phyloP scores from a whole-genome alignment of 129 eudicot species.

The Escallonia herrerae region DNA sequence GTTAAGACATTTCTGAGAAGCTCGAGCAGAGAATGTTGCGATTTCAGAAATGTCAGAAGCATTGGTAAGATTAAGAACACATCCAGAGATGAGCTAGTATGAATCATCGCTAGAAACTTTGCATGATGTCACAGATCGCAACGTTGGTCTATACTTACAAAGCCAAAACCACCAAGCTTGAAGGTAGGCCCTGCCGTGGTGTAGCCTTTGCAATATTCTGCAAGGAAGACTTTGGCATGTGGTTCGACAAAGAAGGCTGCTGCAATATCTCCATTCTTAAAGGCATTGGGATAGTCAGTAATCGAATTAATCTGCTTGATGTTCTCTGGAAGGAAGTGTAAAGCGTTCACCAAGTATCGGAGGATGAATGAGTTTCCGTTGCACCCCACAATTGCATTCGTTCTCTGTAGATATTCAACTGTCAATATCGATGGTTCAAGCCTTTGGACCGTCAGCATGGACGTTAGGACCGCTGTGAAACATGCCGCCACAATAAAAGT shows the following conservation, averaged over 20 bases:
- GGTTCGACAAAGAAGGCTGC: conserved; percentile 57
- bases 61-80: neutral
- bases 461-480: conserved; percentile 50
- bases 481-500: conserved; percentile 39
- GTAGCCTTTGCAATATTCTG: conserved; percentile 39
- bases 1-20: neutral
- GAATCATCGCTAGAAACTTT: neutral
- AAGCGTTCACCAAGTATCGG: conserved; percentile 33
- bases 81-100: neutral
- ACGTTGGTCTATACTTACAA: conserved; percentile 21
- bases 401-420: conserved; percentile 25
- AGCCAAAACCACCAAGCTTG: conserved; percentile 63
- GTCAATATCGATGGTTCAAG: conserved; percentile 21
- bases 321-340: conserved; percentile 34
- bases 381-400: conserved; percentile 46
- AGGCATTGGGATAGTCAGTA: conserved; percentile 36
- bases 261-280: conserved; percentile 35
- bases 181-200: conserved; percentile 27
- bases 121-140: too few species aligned
- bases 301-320: conserved; percentile 28
- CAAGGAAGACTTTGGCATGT: conserved; percentile 60
- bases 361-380: conserved; percentile 47
- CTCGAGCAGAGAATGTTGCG: neutral
- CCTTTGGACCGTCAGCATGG: conserved; percentile 42
- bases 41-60: too few species aligned